Percentiles rank a stretch among this genome's conserved stretches.
These are phyloP conservation scores for Phytophthora palmivora DNA, from an alignment of 352 stramenopile species.

Conservation along the genomic window DNA sequence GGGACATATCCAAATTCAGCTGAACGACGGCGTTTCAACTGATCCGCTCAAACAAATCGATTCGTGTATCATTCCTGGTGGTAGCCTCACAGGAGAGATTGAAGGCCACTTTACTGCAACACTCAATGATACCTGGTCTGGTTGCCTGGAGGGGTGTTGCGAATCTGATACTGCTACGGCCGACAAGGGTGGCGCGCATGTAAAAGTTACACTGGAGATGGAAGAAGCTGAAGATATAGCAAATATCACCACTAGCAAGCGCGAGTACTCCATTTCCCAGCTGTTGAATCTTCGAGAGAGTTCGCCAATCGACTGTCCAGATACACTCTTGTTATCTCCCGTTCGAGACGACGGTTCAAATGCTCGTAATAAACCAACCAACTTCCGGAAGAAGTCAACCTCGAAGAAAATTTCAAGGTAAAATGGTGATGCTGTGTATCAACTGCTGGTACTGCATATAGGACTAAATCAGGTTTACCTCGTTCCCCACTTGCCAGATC, in stretches of 20 bases:
- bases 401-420: slow-evolving; percentile 31
- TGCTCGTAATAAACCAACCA: slow-evolving; percentile 13
- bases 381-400: slow-evolving; percentile 23
- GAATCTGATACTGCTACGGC: too few species aligned
- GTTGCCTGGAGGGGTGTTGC: too few species aligned
- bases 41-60: too few species aligned
- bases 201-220: not conserved
- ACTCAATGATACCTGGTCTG: too few species aligned
- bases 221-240: slow-evolving; percentile 10
- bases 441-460: too few species aligned
- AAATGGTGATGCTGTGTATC: too few species aligned
- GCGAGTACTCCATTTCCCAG: slow-evolving; percentile 30
- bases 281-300: slow-evolving; percentile 32
- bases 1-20: slow-evolving; percentile 5
- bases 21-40: too few species aligned
- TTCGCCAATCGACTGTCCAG: slow-evolving; percentile 30
- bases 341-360: slow-evolving; percentile 32
- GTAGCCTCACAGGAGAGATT: too few species aligned
- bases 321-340: slow-evolving; percentile 23
- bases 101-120: too few species aligned
- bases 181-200: too few species aligned
- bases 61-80: too few species aligned
- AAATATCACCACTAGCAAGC: slow-evolving; percentile 15
- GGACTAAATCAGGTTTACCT: too few species aligned
- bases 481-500: slow-evolving; percentile 25